Base-by-base conservation (phyloP, 208 protist genomes). In the Leishmania guyanensis region DNA sequence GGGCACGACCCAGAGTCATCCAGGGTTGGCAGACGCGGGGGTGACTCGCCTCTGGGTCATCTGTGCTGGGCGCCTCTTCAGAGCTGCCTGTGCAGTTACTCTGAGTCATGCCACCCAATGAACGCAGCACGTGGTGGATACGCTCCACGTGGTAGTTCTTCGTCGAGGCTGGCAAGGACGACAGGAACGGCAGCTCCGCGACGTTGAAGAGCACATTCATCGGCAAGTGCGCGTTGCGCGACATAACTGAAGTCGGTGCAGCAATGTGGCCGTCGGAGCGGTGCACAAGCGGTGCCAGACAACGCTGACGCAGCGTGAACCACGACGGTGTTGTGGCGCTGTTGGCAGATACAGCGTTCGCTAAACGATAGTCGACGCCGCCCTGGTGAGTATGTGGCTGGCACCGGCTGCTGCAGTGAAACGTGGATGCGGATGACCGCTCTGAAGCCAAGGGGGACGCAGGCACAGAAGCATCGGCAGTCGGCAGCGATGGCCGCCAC, bases 1-100 rank as follows among this genome's bases (percentile, higher is more conserved):
- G 78, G 29, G 78, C 66, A 73, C 88, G 84, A 62, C 84, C 87
- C 48, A 86, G 79, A 58, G 82, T 88, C 66, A 62, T 82, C 82
- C 86, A 89, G 54, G 72, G 74, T 16, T 48, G 58, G 26, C 39
- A 69, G 48, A 20, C 10, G 20, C 48, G 33, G 36, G 14, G 58
- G 12, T 56, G 48, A 48, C 17, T 36, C 14, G 16, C 69, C 46
- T 73, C 43, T 20, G 70, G 16, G n/a, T 16, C 62, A 53, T 29
- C 53, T 48, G 22, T 22, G 22, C 39, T 51, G 43, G 46, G 3
- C 14, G 46, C 16, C 10, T 33, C 39, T 51, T 73, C 69, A 54
- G 46, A 53, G 36, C 20, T 48, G 10, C 48, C 39, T 12, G 29
- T 20, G 69, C 43, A 36, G 26, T 33, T 9, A 26, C 46, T 54